A percentile compares a stretch with the other conserved stretches of the same genome.
These are phyloP conservation scores for Leishmania mexicana DNA, from an alignment of 208 protist species.

Conservation along the genomic window DNA sequence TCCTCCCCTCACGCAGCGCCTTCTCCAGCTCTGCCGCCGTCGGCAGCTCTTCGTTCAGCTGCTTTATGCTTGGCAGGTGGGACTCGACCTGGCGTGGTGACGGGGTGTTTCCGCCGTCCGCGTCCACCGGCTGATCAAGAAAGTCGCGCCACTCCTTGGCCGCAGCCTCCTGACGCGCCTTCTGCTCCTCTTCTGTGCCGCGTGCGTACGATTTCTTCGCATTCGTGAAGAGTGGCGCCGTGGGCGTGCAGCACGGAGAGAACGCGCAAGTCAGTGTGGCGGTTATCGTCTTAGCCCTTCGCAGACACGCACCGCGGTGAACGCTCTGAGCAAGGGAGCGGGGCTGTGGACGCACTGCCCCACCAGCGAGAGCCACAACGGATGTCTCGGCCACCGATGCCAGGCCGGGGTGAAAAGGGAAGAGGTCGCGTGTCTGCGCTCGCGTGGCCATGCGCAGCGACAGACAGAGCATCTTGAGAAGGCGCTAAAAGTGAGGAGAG, in stretches of 20 bases:
- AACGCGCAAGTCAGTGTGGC: neutral
- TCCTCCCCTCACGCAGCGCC: slow-evolving; percentile 38
- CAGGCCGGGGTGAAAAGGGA: neutral
- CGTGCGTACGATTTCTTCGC: slow-evolving; percentile 31
- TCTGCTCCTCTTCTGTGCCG: slow-evolving; percentile 34
- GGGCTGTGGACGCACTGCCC: neutral
- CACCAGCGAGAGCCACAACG: neutral
- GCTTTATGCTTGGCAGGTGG: slow-evolving; percentile 47
- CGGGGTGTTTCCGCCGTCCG: slow-evolving; percentile 29
- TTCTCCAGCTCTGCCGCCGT: slow-evolving; percentile 49
- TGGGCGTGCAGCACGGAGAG: neutral
- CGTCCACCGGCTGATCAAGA: slow-evolving; percentile 26
- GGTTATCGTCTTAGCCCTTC: neutral
- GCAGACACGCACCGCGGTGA: neutral
- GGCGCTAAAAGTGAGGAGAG: neutral
- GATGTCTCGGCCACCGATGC: neutral
- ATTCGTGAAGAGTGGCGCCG: slow-evolving; percentile 37
- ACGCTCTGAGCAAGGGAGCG: neutral
- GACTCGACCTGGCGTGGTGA: slow-evolving; percentile 31
- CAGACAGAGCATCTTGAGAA: neutral
- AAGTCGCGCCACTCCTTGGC: slow-evolving; percentile 33
- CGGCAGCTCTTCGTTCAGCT: slow-evolving; percentile 74
- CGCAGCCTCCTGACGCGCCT: slow-evolving; percentile 14
- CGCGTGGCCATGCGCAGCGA: neutral
- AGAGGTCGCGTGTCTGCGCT: neutral